These are phyloP conservation scores for Bassia scoparia DNA, from an alignment of 148 eudicot species.

Conservation along the genomic window DNA sequence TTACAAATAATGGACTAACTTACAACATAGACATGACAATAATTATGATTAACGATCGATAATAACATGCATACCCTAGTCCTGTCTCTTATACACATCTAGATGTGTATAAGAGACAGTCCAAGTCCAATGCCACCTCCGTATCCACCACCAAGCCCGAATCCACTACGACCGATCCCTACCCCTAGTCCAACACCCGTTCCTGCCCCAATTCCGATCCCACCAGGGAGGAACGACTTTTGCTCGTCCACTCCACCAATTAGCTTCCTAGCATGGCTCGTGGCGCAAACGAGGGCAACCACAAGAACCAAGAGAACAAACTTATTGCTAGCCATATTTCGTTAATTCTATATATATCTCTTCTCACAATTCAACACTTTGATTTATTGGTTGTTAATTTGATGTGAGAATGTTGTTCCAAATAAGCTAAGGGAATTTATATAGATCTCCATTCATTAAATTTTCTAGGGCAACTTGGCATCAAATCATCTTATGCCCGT, in stretches of 20 bases:
- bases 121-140: constrained; percentile 21
- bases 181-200: constrained; percentile 18
- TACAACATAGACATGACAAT: not conserved
- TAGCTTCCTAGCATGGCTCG: constrained; percentile 36
- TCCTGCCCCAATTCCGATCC: constrained; percentile 24
- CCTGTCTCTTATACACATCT: not conserved
- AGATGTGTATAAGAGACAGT: no score
- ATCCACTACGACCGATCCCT: constrained; percentile 17
- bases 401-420: not conserved
- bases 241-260: constrained; percentile 25
- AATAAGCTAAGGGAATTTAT: constrained; percentile 19
- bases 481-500: constrained; percentile 23
- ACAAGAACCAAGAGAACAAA: constrained; percentile 28
- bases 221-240: constrained; percentile 16
- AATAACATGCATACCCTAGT: no score
- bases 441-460: constrained; percentile 21
- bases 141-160: constrained; percentile 18
- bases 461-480: not conserved
- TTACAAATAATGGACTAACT: no score
- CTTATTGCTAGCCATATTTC: constrained; percentile 22
- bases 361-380: not conserved
- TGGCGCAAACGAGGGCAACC: constrained; percentile 26
- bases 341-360: no score
- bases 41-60: not conserved
- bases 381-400: not conserved